Percentiles rank a stretch among this genome's conserved stretches.
Evolutionary conservation across 2,329 filamentous ascomycete genomes (phyloP).

Genomic region (Phoma sp.): DNA sequence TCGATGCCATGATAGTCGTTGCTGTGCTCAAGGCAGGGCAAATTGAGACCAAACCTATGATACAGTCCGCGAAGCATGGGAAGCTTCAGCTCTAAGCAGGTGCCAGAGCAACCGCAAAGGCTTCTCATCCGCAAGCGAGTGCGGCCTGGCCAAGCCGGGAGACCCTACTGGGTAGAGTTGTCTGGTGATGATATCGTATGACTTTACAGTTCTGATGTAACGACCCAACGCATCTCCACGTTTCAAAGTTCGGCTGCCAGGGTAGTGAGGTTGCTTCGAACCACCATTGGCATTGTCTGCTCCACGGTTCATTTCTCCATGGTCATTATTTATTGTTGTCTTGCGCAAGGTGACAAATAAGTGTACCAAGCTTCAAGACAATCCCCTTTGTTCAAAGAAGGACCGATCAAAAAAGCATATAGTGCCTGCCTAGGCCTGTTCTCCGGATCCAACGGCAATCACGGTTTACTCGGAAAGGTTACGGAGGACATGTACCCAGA

Average conservation of each 20-base stretch:
- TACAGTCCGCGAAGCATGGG: neutral
- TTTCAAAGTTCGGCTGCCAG: neutral
- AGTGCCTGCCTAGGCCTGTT: neutral
- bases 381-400: slow-evolving; percentile 3
- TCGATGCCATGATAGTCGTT: neutral
- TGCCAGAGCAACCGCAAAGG: neutral
- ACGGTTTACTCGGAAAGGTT: neutral
- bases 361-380: slow-evolving; percentile 1
- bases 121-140: neutral
- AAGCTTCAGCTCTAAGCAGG: neutral
- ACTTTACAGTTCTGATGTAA: neutral
- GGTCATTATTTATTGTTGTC: neutral
- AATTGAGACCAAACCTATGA: neutral
- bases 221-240: neutral
- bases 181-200: neutral
- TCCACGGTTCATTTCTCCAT: neutral
- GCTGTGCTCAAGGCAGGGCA: neutral
- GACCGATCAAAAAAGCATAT: neutral
- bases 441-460: neutral
- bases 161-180: neutral
- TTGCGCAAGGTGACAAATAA: neutral
- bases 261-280: neutral
- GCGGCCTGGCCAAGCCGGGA: neutral
- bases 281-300: neutral
- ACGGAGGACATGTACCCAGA: too few species aligned